Conservation (phyloP, 225 moss, liverwort and hornwort genomes). For the Pleurozium schreberi region DNA sequence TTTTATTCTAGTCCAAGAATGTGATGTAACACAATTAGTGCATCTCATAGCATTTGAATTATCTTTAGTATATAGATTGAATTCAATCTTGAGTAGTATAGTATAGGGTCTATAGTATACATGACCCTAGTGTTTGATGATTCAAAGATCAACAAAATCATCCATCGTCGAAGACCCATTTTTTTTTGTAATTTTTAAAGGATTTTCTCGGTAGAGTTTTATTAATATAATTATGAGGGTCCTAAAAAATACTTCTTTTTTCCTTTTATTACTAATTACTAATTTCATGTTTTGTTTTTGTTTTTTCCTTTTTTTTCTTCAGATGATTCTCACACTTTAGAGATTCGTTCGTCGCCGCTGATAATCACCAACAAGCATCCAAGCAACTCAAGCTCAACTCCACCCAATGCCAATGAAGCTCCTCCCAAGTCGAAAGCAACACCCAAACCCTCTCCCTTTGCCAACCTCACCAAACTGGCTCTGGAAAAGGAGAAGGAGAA, state of each 20-base stretch:
- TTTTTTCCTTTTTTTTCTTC: not conserved
- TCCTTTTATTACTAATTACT: not conserved
- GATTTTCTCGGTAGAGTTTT: not conserved
- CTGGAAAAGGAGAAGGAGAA: not conserved
- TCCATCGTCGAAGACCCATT: rapidly evolving
- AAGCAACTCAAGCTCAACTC: not conserved
- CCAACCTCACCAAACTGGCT: not conserved
- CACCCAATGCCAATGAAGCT: not conserved
- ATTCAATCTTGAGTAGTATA: not conserved
- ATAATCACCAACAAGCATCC: not conserved
- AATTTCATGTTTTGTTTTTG: not conserved
- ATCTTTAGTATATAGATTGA: too few species aligned
- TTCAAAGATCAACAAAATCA: not conserved
- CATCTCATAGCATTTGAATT: not conserved
- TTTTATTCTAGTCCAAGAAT: not conserved
- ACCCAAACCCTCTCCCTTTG: not conserved
- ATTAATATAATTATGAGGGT: not conserved
- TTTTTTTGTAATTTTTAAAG: too few species aligned
- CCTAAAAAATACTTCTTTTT: not conserved
- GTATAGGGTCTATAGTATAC: not conserved
- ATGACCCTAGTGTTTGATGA: not conserved
- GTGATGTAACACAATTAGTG: not conserved
- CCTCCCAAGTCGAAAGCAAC: not conserved
- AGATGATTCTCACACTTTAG: slow-evolving; percentile 18
- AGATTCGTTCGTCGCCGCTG: not conserved